Evolutionary conservation across 1,284 basidiomycete genomes (phyloP), one percentile per base, ranked within the genome.

Genomic region (Marasmius oreades): DNA sequence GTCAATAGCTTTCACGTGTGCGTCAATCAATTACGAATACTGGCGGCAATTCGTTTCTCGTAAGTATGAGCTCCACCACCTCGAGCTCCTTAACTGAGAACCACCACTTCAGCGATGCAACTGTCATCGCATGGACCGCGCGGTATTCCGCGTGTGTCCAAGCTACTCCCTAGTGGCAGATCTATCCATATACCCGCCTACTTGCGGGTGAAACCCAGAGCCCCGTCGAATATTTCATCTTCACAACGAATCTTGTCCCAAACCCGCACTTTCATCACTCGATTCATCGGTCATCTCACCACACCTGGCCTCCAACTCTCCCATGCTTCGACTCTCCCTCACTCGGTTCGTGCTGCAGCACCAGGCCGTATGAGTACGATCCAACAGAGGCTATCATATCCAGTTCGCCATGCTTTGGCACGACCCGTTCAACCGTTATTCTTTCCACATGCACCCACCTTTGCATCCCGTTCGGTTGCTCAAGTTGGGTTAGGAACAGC

Each of bases 401-500:
- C 81, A 12, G 77, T 77, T 2, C 78, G 79, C 20, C 71, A 77
- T 61, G 75, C 82, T 0, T 73, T 82, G 47, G 67, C 71, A 2
- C 65, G 73, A 11, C 74, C 76, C 0, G 62, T 80, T 2, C 70
- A 74, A n/a, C 66, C 79, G 7, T 78, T 76, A 16, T 78, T 77
- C 61, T 71, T 90, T 24, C 88, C 88, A 16, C 78, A 76, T 20
- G 75, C 79, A 5, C 82, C 85, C 5, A 62, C 66, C 0, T 69
- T 81, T 1, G 75, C 78, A 3, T 74, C 78, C 6, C 74, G 78
- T 45, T 69, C 72, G 53, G 71, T 84, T 20, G 68, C 79, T 0
- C 84, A 90, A 59, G 80, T 92, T 23, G 89, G 89, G 7, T 73
- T 92, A 0, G 88, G 87, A 31, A 80, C 80, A 0, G 86, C 85